Conservation (phyloP, 257 asterid species). For the Scutellaria galericulata region DNA sequence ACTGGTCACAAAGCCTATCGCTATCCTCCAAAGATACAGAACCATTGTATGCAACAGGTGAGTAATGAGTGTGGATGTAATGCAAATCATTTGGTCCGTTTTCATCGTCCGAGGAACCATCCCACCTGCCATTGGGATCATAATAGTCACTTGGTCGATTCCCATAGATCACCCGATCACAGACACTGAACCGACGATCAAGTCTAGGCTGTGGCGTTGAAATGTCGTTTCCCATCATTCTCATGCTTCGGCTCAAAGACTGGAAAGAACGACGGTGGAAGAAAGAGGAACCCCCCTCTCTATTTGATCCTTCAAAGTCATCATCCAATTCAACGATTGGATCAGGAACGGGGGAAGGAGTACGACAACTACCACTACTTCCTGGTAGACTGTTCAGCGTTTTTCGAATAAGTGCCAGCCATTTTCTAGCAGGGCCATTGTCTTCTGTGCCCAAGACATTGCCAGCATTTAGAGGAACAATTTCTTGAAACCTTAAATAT, state of each 20-base stretch:
- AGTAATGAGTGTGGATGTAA: conserved; percentile 41
- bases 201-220: conserved; percentile 63
- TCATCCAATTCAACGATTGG: conserved; percentile 83
- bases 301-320: conserved; percentile 76
- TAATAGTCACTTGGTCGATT: conserved; percentile 57
- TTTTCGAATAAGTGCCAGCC: conserved; percentile 77
- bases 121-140: conserved; percentile 69
- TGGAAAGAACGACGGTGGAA: conserved; percentile 77
- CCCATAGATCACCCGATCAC: conserved; percentile 73
- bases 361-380: conserved; percentile 53
- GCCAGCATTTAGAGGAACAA: conserved; percentile 97
- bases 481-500: conserved; percentile 89
- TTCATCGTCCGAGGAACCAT: conserved; percentile 63
- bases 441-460: conserved; percentile 97
- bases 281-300: conserved; percentile 57
- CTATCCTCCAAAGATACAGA: conserved; percentile 59
- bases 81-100: conserved; percentile 64
- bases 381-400: conserved; percentile 82
- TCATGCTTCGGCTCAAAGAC: conserved; percentile 78
- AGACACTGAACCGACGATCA: conserved; percentile 83
- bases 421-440: conserved; percentile 91
- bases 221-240: conserved; percentile 65
- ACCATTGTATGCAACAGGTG: conserved; percentile 55
- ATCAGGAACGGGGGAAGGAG: conserved; percentile 82
- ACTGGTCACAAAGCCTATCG: conserved; percentile 51